A percentile compares a stretch with the other conserved stretches of the same genome.
phyloP scores from a whole-genome alignment of 371 early-diverging fungal genomes.

The Rhizopus delemar region DNA sequence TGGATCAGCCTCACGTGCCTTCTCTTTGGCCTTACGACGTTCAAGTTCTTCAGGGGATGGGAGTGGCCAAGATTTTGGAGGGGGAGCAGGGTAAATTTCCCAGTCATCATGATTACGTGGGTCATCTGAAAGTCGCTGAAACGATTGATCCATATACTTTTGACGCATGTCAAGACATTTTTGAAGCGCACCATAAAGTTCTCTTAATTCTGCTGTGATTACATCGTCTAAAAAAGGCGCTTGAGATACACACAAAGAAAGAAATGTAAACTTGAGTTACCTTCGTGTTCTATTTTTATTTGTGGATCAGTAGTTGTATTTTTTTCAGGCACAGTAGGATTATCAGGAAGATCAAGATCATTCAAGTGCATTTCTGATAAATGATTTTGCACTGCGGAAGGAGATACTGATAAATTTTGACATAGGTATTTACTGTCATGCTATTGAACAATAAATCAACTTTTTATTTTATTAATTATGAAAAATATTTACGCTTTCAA shows the following conservation, averaged over 20 bases:
- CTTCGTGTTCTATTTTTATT: background rate
- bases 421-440: conserved; percentile 50
- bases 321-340: background rate
- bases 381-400: conserved; percentile 9
- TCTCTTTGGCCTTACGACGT: conserved; percentile 44
- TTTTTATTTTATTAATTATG: background rate
- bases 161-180: conserved; percentile 79
- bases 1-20: conserved; percentile 53
- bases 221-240: conserved; percentile 38
- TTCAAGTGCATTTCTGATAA: conserved; percentile 4
- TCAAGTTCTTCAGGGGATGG: conserved; percentile 48
- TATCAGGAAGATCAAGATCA: background rate
- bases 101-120: conserved; percentile 82
- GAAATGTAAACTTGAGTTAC: background rate
- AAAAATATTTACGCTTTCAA: conserved; percentile 37
- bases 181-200: conserved; percentile 58
- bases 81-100: conserved; percentile 90
- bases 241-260: background rate
- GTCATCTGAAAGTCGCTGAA: conserved; percentile 83
- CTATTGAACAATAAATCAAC: conserved; percentile 14
- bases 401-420: conserved; percentile 33
- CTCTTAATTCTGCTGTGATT: conserved; percentile 56
- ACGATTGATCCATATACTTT: conserved; percentile 80
- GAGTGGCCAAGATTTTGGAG: conserved; percentile 72
- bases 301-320: conserved; percentile 2